Conservation (phyloP, 108 stramenopile genomes). For the Discostella stelligeroides region DNA sequence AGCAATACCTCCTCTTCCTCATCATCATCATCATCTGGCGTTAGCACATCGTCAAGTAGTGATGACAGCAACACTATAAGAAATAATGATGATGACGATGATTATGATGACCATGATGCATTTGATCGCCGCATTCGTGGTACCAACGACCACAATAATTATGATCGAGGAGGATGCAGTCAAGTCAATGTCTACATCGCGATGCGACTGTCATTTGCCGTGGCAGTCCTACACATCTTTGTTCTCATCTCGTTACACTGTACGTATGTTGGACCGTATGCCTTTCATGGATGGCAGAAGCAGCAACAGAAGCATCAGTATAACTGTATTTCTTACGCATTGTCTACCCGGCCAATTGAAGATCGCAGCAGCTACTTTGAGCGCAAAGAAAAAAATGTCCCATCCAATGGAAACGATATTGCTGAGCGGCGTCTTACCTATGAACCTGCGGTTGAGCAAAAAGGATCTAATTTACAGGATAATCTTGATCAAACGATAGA, state of each 20-base stretch:
- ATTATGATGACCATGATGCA: not conserved
- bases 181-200: constrained; percentile 38
- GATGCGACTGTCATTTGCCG: constrained; percentile 28
- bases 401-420: not conserved
- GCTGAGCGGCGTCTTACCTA: not conserved
- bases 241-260: constrained; percentile 42
- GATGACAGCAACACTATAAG: not conserved
- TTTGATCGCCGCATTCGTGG: constrained; percentile 9
- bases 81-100: constrained; percentile 5
- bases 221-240: constrained; percentile 40
- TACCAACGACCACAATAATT: constrained; percentile 5
- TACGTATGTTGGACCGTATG: constrained; percentile 52
- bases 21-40: constrained; percentile 5
- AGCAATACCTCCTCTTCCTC: constrained; percentile 11
- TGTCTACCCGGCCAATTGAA: constrained; percentile 37
- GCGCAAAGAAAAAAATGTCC: constrained; percentile 16
- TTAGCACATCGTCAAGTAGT: not conserved
- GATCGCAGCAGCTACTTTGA: constrained; percentile 47
- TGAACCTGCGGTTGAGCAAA: not conserved
- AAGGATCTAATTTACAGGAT: not conserved
- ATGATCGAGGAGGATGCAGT: constrained; percentile 44
- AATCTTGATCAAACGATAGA: not conserved
- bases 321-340: constrained; percentile 47
- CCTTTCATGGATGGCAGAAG: constrained; percentile 21
- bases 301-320: not conserved